Conservation (phyloP, 495 filamentous ascomycete genomes). For the Pseudoneurospora amorphoporcata region DNA sequence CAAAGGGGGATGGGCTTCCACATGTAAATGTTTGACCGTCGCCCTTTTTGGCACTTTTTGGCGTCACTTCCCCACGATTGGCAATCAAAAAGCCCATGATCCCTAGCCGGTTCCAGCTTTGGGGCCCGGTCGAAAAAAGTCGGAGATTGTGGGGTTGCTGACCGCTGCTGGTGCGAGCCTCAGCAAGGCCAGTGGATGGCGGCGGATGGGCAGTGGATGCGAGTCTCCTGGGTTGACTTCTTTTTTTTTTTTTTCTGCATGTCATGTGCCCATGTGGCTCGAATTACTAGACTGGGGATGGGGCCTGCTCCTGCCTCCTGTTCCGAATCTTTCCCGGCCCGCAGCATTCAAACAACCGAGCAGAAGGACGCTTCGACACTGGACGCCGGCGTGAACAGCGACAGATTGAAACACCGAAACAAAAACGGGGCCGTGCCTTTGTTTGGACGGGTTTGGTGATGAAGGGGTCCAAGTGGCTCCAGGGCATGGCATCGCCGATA, state of each 20-base stretch:
- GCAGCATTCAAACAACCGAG: neutral
- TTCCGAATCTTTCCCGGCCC: neutral
- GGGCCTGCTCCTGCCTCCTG: neutral
- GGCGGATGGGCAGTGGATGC: neutral
- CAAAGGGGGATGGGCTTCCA: neutral
- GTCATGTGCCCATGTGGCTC: neutral
- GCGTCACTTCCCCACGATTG: neutral
- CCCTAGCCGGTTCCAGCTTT: neutral
- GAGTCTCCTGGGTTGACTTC: neutral
- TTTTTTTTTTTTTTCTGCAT: neutral
- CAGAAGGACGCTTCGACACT: neutral
- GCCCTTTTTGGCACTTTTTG: neutral
- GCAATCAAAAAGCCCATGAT: neutral
- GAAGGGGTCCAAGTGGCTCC: neutral
- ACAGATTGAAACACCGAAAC: neutral
- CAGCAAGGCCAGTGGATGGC: neutral
- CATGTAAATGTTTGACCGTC: neutral
- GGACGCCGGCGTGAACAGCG: neutral
- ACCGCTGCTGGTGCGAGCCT: neutral
- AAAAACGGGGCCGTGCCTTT: neutral
- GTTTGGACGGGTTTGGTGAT: neutral
- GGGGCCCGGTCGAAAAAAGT: neutral
- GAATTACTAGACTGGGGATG: neutral
- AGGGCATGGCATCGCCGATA: neutral
- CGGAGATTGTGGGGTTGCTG: neutral